A percentile compares a stretch with the other conserved stretches of the same genome.
Conservation (phyloP, 164 flowering plant genomes). For the Cinnamomum micranthum region DNA sequence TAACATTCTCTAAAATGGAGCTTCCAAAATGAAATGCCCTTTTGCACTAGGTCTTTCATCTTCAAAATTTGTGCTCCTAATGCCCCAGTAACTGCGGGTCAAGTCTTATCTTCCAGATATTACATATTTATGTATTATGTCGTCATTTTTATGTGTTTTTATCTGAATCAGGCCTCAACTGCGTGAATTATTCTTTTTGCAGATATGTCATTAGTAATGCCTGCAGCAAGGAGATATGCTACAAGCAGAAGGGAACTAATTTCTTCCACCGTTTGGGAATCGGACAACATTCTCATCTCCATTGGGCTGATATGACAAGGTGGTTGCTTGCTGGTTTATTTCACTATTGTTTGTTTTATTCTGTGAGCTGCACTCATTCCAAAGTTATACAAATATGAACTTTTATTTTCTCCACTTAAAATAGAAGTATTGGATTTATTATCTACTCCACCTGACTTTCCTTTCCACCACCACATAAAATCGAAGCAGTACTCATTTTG, state of each 20-base stretch:
- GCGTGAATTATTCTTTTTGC: slow-evolving; percentile 18
- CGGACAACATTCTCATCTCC: slow-evolving; percentile 79
- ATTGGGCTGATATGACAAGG: slow-evolving; percentile 80
- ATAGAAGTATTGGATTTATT: neutral
- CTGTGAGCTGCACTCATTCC: neutral
- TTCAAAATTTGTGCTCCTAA: neutral
- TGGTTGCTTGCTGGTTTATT: slow-evolving; percentile 12
- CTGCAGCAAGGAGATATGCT: slow-evolving; percentile 65
- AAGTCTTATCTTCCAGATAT: neutral
- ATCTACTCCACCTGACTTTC: neutral
- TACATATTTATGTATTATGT: neutral
- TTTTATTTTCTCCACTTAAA: neutral
- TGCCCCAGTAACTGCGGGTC: neutral
- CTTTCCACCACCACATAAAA: neutral
- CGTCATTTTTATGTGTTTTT: neutral
- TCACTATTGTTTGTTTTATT: slow-evolving; percentile 5
- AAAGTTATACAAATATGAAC: neutral
- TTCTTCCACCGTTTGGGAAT: slow-evolving; percentile 38
- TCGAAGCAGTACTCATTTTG: neutral
- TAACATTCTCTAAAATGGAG: too few relatives aligned
- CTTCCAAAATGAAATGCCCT: neutral
- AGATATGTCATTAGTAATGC: slow-evolving; percentile 94
- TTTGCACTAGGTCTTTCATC: neutral
- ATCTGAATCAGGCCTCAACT: neutral
- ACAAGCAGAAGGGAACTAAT: slow-evolving; percentile 89